Percentiles rank a stretch among this genome's conserved stretches.
Evolutionary conservation across 495 filamentous ascomycete genomes (phyloP).

Genomic region (Elaphomyces granulatus): DNA sequence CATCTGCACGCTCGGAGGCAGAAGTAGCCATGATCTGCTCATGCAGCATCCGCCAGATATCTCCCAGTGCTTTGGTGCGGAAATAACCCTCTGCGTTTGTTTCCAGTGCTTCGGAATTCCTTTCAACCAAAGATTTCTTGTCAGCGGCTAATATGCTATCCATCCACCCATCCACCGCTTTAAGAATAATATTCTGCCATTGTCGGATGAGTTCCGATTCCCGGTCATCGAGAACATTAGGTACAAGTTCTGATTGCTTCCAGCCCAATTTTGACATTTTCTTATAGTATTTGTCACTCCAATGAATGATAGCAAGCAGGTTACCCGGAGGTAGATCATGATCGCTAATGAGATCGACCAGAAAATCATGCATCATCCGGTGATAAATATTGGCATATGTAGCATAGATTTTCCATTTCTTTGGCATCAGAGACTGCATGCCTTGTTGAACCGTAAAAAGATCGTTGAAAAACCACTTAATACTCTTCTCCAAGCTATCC

Average conservation of each 20-base stretch:
- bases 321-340: conserved; percentile 61
- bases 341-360: conserved; percentile 68
- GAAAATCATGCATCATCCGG: conserved; percentile 83
- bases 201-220: conserved; percentile 81
- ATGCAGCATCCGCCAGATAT: conserved; percentile 95
- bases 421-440: conserved; percentile 79
- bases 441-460: conserved; percentile 81
- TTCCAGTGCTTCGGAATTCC: conserved; percentile 66
- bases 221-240: conserved; percentile 75
- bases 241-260: conserved; percentile 52
- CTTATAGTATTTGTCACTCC: conserved; percentile 87
- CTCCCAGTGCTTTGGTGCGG: conserved; percentile 75
- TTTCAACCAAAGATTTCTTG: conserved; percentile 58
- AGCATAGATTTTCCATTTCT: conserved; percentile 93
- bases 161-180: conserved; percentile 95
- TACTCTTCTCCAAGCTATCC: conserved; percentile 63
- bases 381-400: conserved; percentile 87
- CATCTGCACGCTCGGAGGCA: conserved; percentile 66
- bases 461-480: conserved; percentile 96
- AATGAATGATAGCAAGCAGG: conserved; percentile 81
- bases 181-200: conserved; percentile 88
- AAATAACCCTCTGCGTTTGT: conserved; percentile 75
- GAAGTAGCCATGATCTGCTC: conserved; percentile 75
- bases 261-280: conserved; percentile 89
- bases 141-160: conserved; percentile 74